Base-by-base conservation (phyloP, 352 stramenopile species). In the Phytophthora hybrid region DNA sequence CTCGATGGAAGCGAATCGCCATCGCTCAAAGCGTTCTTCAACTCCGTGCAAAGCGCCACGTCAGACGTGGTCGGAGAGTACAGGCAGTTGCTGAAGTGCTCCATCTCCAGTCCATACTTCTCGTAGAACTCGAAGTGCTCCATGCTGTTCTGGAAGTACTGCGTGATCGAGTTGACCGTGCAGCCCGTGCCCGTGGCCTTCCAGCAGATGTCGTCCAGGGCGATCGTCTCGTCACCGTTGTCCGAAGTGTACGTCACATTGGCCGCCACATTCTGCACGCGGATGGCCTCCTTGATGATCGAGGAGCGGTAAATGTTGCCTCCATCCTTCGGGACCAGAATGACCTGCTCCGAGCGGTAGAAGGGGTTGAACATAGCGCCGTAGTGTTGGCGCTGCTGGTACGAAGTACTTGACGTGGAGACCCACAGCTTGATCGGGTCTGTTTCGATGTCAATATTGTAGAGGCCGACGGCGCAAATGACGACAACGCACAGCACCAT, bases 101-200 rank as follows among this genome's bases (percentile, higher is more conserved):
- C 64, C 66, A 92, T 39, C 21, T 78, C 81, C 11, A 85, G 10
- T 11, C 77, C 80, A 59, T 90, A 80, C 23, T 80, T 78, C 49
- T 82, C 76, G 46, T 91, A 91, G 34, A 88, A 81, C 54, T 88
- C 80, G 26, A 89, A 91, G 63, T 85, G 73, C 19, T 81, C 74
- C 78, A 87, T 81, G 39, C 74, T 85, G 76, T 91, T 91, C 69
- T 91, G 83, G 63, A 89, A 91, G 61, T 91, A 91, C 62, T 91
- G 81, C 18, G 81, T 89, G 52, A 89, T 87, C 0, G 81, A 78
- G 58, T 89, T 87, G 18, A 91, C 26, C 0, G 83, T 89, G 69
- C 84, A 92, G 0, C 77, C 79, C 0, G 81, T 88, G 23, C 84
- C 81, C 18, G 84, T 92, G 9, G 81, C 83, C 56, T 88, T 88